Base-by-base conservation (phyloP, 441 rosid genomes). In the Daphne laureola region DNA sequence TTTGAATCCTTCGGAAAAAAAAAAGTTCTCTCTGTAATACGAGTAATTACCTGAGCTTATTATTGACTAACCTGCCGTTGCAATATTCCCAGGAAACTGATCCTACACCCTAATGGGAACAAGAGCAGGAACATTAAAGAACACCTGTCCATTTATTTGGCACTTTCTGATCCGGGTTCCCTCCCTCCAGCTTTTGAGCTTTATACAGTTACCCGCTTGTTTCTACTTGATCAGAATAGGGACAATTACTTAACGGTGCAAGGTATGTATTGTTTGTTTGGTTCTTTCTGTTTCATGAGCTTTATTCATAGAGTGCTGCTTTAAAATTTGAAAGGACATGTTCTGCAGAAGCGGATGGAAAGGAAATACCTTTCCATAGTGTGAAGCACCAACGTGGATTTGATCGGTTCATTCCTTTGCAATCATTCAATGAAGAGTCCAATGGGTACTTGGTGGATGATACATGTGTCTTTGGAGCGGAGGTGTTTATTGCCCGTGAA, bases 61-160 rank as follows among this genome's bases (percentile, higher is more conserved):
- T 31, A 31, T 31, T 7, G 38, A 31, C 38, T 31, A 31, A 31
- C 11, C 38, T 5, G 25, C 51, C 25, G 12, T 17, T 23, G 1
- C 11, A 47, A 5, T 17, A 47, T 16, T n/a, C 53, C 36, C 62
- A 87, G 96, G 96, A 87, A 78, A 63, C 66, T 87, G 59, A 59
- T 77, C 36, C 58, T 87, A 43, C 59, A 70, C 55, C 96, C 90
- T 55, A 74, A 55, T 50, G 92, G 92, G 61, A 81, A 87, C 66
- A 62, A 76, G 72, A 72, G 63, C 81, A 80, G 73, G 70, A 68
- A 77, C 8, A 76, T 67, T 48, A 70, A 67, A 64, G 82, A 76
- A 1, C 67, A 82, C 36, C 58, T 82, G 14, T 87, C 92, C 38
- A 17, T 80, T 38, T 75, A 80, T 72, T 58, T 84, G 67, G 72